A percentile compares a stretch with the other conserved stretches of the same genome.
These are phyloP conservation scores for Cryptosporidium meleagridis DNA, from an alignment of 169 alveolate species.

Conservation along the genomic window DNA sequence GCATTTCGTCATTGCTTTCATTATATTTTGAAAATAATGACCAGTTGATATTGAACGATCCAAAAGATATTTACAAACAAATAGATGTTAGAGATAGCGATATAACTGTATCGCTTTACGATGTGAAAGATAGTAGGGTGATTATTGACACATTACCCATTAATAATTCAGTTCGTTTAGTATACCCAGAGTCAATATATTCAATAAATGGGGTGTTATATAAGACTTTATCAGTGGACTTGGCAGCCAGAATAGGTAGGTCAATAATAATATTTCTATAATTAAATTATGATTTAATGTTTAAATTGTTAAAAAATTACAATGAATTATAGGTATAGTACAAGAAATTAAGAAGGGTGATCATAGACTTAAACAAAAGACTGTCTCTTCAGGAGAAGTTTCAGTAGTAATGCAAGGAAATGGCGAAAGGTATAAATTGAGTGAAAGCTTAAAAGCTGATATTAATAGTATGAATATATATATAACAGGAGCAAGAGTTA, in stretches of 20 bases:
- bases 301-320: not conserved
- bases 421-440: conserved; percentile 33
- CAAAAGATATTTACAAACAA: conserved; percentile 23
- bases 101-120: conserved; percentile 10
- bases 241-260: conserved; percentile 45
- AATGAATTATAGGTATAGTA: conserved; percentile 25
- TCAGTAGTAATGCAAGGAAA: conserved; percentile 52
- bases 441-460: not conserved
- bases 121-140: not conserved
- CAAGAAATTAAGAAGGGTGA: conserved; percentile 33
- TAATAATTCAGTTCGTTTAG: conserved; percentile 15
- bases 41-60: conserved; percentile 3
- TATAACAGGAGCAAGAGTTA: conserved; percentile 52
- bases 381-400: conserved; percentile 55
- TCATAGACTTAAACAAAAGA: conserved; percentile 25
- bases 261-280: not conserved
- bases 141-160: conserved; percentile 54
- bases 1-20: not conserved
- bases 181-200: conserved; percentile 61
- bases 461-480: conserved; percentile 4
- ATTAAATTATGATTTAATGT: not conserved
- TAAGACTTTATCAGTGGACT: conserved; percentile 21
- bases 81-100: conserved; percentile 47
- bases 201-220: conserved; percentile 47
- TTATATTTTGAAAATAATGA: conserved; percentile 43